Percentiles rank a stretch among this genome's conserved stretches.
Evolutionary conservation across 1,139 yeast genomes (phyloP).

Genomic region (Debaryomyces udenii): DNA sequence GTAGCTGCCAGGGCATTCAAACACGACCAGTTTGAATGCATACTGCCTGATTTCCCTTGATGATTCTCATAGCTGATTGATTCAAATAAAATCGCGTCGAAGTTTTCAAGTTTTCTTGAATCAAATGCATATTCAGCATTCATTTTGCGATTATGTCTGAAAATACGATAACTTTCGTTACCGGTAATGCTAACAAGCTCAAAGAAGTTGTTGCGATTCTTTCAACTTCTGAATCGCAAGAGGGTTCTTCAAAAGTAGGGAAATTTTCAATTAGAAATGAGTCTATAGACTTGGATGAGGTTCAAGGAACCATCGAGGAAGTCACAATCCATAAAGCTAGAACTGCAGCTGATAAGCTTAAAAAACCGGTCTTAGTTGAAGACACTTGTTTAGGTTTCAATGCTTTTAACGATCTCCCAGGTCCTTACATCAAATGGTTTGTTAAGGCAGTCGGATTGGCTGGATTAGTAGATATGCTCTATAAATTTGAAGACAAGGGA

Average conservation of each 20-base stretch:
- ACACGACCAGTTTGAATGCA: too few species aligned
- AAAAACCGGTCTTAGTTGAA: slow-evolving; percentile 88
- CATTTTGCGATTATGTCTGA: slow-evolving; percentile 1
- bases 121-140: background rate
- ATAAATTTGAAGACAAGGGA: slow-evolving; percentile 77
- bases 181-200: slow-evolving; percentile 88
- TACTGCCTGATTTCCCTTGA: too few species aligned
- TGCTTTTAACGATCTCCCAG: slow-evolving; percentile 84
- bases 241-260: slow-evolving; percentile 46
- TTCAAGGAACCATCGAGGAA: slow-evolving; percentile 85
- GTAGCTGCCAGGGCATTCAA: too few species aligned
- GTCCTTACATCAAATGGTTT: slow-evolving; percentile 93
- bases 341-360: slow-evolving; percentile 63
- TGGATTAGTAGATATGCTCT: slow-evolving; percentile 76
- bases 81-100: too few species aligned
- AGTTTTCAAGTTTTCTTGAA: too few species aligned
- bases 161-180: slow-evolving; percentile 61
- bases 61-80: too few species aligned
- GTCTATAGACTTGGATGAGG: slow-evolving; percentile 79
- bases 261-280: slow-evolving; percentile 57
- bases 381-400: slow-evolving; percentile 89
- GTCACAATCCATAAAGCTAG: slow-evolving; percentile 81
- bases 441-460: slow-evolving; percentile 68
- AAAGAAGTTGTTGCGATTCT: slow-evolving; percentile 81
- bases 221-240: slow-evolving; percentile 29